Evolutionary conservation across 345 rosid genomes (phyloP), one percentile per base, ranked within the genome.

Genomic region (Populus tremula): DNA sequence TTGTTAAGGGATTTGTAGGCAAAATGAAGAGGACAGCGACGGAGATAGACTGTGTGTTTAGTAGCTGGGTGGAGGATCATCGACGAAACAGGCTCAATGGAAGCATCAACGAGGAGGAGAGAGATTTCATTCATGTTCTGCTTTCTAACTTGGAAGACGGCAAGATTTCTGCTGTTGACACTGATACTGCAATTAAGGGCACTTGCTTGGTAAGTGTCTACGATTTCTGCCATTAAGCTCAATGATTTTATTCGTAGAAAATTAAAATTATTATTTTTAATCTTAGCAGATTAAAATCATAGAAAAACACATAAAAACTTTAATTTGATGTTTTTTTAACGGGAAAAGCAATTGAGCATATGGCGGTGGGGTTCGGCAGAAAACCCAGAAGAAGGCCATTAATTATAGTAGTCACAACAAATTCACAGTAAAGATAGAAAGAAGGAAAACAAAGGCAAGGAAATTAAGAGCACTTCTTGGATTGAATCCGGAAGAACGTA

Each of bases 51-150:
- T 43, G 49, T 33, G 74, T 85, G 17, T 53, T 89, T 11, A 83
- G 83, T 2, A 84, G 77, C 25, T 86, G 89, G 90, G 76, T 87
- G 21, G 50, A 79, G 2, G 85, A 72, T 56, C 91, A 86, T 81
- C 63, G 83, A 23, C 71, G 62, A 56, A 78, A 77, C 71, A 79
- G 79, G 75, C 38, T 67, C 10, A 21, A 18, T 47, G 70, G 75
- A 45, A 75, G 25, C 11, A 25, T 75, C 21, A 17, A 66, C 14
- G 82, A 70, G 62, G 70, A 54, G 16, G 82, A 78, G 64, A 70
- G 65, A 53, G 85, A 82, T n/a, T 82, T 75, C 62, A 70, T 82
- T n/a, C 71, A 79, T 79, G 78, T 82, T 54, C 45, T 82, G 82
- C 73, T 82, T 25, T 76, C 82, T 65, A 10, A 39, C 50, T 17